Percentiles rank a stretch among this genome's conserved stretches.
These are phyloP conservation scores for Candida takata DNA, from an alignment of 805 yeast species.

Conservation along the genomic window DNA sequence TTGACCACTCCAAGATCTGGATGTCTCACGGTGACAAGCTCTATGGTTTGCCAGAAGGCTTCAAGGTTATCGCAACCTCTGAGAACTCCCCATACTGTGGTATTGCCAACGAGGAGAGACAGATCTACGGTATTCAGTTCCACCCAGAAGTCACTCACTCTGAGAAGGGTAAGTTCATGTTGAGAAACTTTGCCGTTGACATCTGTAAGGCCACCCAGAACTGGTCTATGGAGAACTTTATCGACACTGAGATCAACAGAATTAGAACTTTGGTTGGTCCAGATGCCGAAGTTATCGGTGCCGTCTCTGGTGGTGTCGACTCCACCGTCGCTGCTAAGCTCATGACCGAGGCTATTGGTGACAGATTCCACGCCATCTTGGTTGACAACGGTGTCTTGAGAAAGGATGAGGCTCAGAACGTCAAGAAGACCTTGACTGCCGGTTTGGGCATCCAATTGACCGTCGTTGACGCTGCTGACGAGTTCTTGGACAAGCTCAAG, in stretches of 20 bases:
- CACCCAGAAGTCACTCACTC: conserved; percentile 99
- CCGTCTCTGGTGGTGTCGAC: conserved; percentile 99
- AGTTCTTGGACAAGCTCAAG: conserved; percentile 76
- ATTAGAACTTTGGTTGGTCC: conserved; percentile 91
- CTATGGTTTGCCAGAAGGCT: conserved; percentile 82
- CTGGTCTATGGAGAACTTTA: conserved; percentile 98
- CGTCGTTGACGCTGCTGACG: conserved; percentile 90
- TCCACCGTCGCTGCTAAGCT: conserved; percentile 98
- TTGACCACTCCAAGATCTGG: conserved; percentile 96
- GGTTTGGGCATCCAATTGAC: conserved; percentile 93
- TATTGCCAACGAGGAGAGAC: conserved; percentile 65
- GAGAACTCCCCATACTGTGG: conserved; percentile 96
- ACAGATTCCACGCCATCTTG: conserved; percentile 95
- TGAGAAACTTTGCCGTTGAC: conserved; percentile 87
- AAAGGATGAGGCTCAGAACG: conserved; percentile 83
- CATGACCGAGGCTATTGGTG: conserved; percentile 97
- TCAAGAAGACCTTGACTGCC: conserved; percentile 80
- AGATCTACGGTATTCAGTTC: conserved; percentile 93
- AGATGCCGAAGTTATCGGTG: conserved; percentile 97
- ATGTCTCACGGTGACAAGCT: conserved; percentile 99
- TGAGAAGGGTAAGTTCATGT: conserved; percentile 76
- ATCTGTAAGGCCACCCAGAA: conserved; percentile 82
- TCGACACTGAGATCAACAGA: conserved; percentile 92
- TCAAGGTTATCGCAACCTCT: conserved; percentile 82
- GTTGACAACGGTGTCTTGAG: conserved; percentile 99